phyloP scores from a whole-genome alignment of 495 filamentous ascomycete species.

The Penicillium silybi region DNA sequence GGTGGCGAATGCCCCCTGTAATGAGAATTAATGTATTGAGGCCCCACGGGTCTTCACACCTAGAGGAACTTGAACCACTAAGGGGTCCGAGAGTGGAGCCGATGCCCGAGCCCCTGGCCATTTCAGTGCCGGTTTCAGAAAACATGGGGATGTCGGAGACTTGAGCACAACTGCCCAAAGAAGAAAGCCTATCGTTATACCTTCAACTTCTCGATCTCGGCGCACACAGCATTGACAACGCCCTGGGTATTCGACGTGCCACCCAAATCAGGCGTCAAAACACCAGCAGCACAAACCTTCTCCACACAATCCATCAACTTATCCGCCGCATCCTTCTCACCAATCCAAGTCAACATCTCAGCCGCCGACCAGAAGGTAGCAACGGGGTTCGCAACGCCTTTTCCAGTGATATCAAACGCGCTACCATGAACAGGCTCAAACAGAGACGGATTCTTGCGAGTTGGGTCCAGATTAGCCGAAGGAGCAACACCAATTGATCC shows the following conservation, averaged over 20 bases:
- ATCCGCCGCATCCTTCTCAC: constrained; percentile 47
- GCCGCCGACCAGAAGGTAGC: constrained; percentile 61
- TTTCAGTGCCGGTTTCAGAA: too few relatives aligned
- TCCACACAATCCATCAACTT: constrained; percentile 52
- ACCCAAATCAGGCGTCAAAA: constrained; percentile 54
- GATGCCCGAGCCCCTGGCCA: too few relatives aligned
- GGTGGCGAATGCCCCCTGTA: too few relatives aligned
- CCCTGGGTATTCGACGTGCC: constrained; percentile 46
- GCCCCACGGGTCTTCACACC: too few relatives aligned
- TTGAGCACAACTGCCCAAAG: too few relatives aligned
- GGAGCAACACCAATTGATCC: constrained; percentile 50
- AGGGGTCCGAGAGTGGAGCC: too few relatives aligned
- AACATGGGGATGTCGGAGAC: too few relatives aligned
- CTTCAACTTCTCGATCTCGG: constrained; percentile 39
- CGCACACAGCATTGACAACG: constrained; percentile 54
- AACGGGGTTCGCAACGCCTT: constrained; percentile 61
- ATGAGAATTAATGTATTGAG: too few relatives aligned
- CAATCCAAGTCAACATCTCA: constrained; percentile 62
- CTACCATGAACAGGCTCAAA: constrained; percentile 61
- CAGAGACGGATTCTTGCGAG: constrained; percentile 50
- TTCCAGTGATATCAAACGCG: constrained; percentile 64
- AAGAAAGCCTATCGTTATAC: too few relatives aligned
- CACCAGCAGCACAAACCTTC: constrained; percentile 47
- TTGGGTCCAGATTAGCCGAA: constrained; percentile 56
- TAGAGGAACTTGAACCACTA: too few relatives aligned